These are phyloP conservation scores for Solanum chiquidenum DNA, from an alignment of 257 asterid genomes.

Conservation along the genomic window DNA sequence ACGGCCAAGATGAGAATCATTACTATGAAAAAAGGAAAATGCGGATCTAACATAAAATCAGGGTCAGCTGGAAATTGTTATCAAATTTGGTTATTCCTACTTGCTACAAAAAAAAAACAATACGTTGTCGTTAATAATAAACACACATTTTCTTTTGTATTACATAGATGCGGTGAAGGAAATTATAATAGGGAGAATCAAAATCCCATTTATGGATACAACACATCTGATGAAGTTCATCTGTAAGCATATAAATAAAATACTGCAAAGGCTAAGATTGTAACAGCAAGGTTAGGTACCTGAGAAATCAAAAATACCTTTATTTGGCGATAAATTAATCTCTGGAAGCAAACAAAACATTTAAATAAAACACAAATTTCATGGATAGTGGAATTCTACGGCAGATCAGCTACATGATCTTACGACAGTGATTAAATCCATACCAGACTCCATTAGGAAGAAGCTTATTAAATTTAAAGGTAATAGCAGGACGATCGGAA, in stretches of 20 bases:
- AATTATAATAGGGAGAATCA: neutral
- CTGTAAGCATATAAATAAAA: neutral
- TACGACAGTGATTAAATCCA: conserved; percentile 15
- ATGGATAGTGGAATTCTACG: neutral
- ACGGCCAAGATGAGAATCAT: too few relatives aligned
- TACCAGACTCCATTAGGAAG: conserved; percentile 29
- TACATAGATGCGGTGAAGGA: too few relatives aligned
- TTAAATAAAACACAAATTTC: neutral
- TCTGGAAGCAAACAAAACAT: neutral
- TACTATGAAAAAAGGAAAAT: neutral
- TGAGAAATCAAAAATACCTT: neutral
- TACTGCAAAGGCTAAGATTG: neutral
- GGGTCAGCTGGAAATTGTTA: neutral
- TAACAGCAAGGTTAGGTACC: neutral
- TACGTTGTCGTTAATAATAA: neutral
- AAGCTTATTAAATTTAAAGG: conserved; percentile 10
- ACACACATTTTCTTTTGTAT: neutral
- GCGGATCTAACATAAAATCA: neutral
- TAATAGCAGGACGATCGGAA: conserved; percentile 2
- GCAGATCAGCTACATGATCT: neutral
- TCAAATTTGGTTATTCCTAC: neutral
- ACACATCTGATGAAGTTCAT: neutral
- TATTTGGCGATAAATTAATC: neutral
- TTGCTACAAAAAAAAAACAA: neutral
- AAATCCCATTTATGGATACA: neutral